A percentile compares a stretch with the other conserved stretches of the same genome.
phyloP scores from a whole-genome alignment of 192 early-diverging fungal genomes.

The Physocladia obscura region DNA sequence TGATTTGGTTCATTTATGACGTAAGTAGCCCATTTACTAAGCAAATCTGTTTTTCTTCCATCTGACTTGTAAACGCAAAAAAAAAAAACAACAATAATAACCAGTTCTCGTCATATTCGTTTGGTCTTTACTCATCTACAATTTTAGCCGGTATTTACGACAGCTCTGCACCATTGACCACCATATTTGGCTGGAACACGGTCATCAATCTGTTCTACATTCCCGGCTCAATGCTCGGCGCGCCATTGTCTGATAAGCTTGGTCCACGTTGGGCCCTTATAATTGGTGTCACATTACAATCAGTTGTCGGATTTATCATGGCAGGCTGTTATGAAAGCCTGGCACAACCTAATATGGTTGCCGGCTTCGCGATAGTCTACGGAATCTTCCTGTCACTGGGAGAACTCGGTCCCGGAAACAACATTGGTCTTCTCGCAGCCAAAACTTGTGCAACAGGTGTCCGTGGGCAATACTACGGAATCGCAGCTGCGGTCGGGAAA shows the following conservation, averaged over 20 bases:
- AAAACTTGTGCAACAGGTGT: constrained; percentile 5
- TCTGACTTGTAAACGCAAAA: no score
- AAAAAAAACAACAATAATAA: no score
- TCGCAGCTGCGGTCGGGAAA: constrained; percentile 22
- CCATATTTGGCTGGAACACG: constrained; percentile 20
- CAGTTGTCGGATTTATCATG: constrained; percentile 7
- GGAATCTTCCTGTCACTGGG: constrained; percentile 21
- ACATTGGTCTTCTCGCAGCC: not conserved
- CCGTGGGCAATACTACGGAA: constrained; percentile 20
- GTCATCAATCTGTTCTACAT: constrained; percentile 23
- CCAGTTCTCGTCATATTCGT: constrained; percentile 21
- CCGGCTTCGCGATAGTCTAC: constrained; percentile 10
- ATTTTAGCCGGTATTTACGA: constrained; percentile 19
- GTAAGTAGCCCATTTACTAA: no score
- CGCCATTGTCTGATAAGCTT: not conserved
- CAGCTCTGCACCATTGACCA: constrained; percentile 12
- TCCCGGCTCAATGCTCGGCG: constrained; percentile 15
- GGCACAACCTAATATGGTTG: not conserved
- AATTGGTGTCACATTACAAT: constrained; percentile 16
- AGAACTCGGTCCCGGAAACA: constrained; percentile 21
- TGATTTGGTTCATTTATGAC: constrained; percentile 28
- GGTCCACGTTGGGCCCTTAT: constrained; percentile 10
- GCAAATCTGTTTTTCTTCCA: no score
- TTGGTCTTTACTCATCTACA: constrained; percentile 18
- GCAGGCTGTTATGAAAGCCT: not conserved